phyloP scores from a whole-genome alignment of 2,329 filamentous ascomycete genomes.

The Hypocreales sp. region DNA sequence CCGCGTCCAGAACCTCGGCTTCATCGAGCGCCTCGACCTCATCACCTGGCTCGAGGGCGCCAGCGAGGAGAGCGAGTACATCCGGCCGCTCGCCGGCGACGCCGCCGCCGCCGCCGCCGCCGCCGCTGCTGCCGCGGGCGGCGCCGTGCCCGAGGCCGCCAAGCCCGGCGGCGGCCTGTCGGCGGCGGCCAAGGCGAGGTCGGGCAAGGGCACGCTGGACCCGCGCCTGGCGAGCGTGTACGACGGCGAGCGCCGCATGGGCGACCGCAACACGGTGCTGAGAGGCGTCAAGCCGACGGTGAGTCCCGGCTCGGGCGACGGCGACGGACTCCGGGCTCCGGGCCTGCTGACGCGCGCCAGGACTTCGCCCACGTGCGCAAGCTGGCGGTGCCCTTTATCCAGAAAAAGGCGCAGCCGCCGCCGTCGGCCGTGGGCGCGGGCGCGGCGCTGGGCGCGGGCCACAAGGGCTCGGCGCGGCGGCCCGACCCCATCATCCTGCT shows the following conservation, averaged over 20 bases:
- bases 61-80: slow-evolving; percentile 82
- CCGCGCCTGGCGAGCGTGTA: slow-evolving; percentile 79
- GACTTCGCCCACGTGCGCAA: slow-evolving; percentile 93
- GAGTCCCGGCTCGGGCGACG: no score
- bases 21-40: slow-evolving; percentile 81
- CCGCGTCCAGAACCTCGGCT: slow-evolving; percentile 74
- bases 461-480: slow-evolving; percentile 31
- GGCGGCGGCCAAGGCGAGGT: slow-evolving; percentile 29
- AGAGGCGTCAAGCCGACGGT: slow-evolving; percentile 81
- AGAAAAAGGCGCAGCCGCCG: slow-evolving; percentile 34
- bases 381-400: slow-evolving; percentile 63
- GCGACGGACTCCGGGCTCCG: no score
- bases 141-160: slow-evolving; percentile 19
- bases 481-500: slow-evolving; percentile 88
- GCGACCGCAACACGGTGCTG: slow-evolving; percentile 78
- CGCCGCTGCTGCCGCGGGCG: slow-evolving; percentile 24
- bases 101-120: slow-evolving; percentile 27
- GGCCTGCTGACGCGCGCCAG: slow-evolving; percentile 26
- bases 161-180: slow-evolving; percentile 24
- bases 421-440: slow-evolving; percentile 22
- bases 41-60: slow-evolving; percentile 89
- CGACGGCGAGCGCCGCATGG: slow-evolving; percentile 78
- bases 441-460: slow-evolving; percentile 36
- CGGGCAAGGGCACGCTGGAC: slow-evolving; percentile 55
- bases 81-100: slow-evolving; percentile 65